Conservation (phyloP, 345 rosid species). For the Gossypioides kirkii region DNA sequence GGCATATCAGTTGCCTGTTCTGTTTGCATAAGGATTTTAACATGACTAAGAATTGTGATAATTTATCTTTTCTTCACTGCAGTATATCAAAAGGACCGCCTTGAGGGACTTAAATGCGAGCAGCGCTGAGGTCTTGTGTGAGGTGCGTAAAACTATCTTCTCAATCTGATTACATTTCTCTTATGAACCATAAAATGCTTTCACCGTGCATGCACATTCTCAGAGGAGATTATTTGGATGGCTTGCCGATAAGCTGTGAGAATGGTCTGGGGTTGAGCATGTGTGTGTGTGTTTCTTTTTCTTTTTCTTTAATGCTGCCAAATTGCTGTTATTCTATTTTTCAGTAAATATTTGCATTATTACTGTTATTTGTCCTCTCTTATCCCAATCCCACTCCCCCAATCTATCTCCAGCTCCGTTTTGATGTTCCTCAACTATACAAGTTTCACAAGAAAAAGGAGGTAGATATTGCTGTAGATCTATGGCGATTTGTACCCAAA, state of each 20-base stretch:
- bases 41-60: neutral
- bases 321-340: neutral
- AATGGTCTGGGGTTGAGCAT: neutral
- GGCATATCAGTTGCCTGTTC: neutral
- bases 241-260: neutral
- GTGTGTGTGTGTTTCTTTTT: neutral
- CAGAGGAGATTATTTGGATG: neutral
- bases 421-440: conserved; percentile 71
- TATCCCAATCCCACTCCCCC: neutral
- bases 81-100: conserved; percentile 79
- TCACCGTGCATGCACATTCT: neutral
- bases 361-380: neutral
- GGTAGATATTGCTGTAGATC: conserved; percentile 88
- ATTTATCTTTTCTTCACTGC: conserved; percentile 13
- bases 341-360: conserved; percentile 5
- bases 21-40: neutral
- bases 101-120: conserved; percentile 67
- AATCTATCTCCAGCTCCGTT: conserved; percentile 53
- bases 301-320: neutral
- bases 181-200: neutral
- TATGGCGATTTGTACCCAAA: conserved; percentile 86
- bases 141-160: conserved; percentile 39
- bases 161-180: neutral
- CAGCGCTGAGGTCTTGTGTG: conserved; percentile 85
- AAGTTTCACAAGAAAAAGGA: conserved; percentile 84